Percentiles rank a stretch among this genome's conserved stretches.
Conservation (phyloP, 1,284 basidiomycete genomes). For the Pseudozyma sp. region DNA sequence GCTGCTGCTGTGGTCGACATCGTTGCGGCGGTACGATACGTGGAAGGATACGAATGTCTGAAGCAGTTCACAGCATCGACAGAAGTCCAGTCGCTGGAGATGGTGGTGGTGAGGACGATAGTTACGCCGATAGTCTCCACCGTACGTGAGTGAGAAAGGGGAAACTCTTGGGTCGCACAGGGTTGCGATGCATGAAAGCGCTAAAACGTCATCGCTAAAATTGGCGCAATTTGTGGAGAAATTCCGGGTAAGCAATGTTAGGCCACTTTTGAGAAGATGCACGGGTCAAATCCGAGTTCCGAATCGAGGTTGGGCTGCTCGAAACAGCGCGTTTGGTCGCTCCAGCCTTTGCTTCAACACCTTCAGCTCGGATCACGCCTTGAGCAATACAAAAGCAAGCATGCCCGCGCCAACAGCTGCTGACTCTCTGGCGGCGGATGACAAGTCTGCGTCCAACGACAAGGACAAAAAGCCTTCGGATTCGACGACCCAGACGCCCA, state of each 20-base stretch:
- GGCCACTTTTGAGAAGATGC: background rate
- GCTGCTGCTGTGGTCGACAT: constrained; percentile 20
- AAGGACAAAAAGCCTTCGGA: constrained; percentile 22
- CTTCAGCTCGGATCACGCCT: background rate
- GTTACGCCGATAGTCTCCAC: background rate
- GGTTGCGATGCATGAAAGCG: background rate
- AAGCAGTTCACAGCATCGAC: too few species aligned
- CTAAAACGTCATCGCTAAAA: background rate
- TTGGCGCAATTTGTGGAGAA: background rate
- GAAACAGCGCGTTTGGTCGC: too few species aligned
- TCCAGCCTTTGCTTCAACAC: background rate
- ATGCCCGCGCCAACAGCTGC: constrained; percentile 29
- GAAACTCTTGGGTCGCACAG: constrained; percentile 1
- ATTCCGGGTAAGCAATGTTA: constrained; percentile 3
- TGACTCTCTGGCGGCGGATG: constrained; percentile 24
- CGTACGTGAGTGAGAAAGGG: background rate
- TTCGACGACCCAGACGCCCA: constrained; percentile 30
- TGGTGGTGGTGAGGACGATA: background rate
- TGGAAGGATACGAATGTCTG: too few species aligned
- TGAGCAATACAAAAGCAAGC: background rate
- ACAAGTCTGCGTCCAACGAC: constrained; percentile 22
- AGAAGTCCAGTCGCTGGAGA: background rate
- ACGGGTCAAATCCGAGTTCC: background rate
- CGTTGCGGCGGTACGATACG: too few species aligned
- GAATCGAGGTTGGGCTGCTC: background rate